These are phyloP conservation scores for Omphalea diandra DNA, from an alignment of 441 rosid species.

Conservation along the genomic window DNA sequence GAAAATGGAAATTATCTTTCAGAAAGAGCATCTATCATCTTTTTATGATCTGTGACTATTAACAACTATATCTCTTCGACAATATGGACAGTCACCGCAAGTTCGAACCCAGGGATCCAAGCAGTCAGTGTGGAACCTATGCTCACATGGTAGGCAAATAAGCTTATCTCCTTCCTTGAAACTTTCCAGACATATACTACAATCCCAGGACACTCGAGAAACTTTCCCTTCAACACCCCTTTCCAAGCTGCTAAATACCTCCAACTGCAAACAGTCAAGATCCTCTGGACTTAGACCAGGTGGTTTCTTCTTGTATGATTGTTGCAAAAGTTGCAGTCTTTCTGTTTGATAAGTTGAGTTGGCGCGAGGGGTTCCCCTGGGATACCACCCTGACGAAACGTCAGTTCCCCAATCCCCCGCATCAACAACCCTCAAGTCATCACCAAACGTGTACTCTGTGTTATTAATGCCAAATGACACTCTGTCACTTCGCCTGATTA, in stretches of 20 bases:
- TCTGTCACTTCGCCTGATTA: slow-evolving; percentile 47
- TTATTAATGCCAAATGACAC: slow-evolving; percentile 28
- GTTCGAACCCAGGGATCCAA: slow-evolving; percentile 83
- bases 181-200: slow-evolving; percentile 89
- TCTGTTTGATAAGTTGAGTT: slow-evolving; percentile 36
- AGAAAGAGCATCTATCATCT: neutral
- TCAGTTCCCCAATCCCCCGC: slow-evolving; percentile 41
- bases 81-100: slow-evolving; percentile 93
- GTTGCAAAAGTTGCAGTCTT: slow-evolving; percentile 29
- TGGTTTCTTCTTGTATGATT: slow-evolving; percentile 51
- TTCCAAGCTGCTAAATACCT: slow-evolving; percentile 40
- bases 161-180: slow-evolving; percentile 59
- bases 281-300: slow-evolving; percentile 67
- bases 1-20: neutral
- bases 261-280: slow-evolving; percentile 43
- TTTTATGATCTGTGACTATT: slow-evolving; percentile 1
- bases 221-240: slow-evolving; percentile 23
- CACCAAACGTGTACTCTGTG: slow-evolving; percentile 31
- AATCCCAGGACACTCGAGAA: slow-evolving; percentile 41
- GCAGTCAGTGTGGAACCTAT: slow-evolving; percentile 70
- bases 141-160: slow-evolving; percentile 57
- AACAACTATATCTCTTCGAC: slow-evolving; percentile 58
- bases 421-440: slow-evolving; percentile 42
- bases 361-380: slow-evolving; percentile 22
- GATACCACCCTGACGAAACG: slow-evolving; percentile 18